Percentiles rank a stretch among this genome's conserved stretches.
Conservation (phyloP, 2,329 filamentous ascomycete genomes). For the Alternaria ventricosa region DNA sequence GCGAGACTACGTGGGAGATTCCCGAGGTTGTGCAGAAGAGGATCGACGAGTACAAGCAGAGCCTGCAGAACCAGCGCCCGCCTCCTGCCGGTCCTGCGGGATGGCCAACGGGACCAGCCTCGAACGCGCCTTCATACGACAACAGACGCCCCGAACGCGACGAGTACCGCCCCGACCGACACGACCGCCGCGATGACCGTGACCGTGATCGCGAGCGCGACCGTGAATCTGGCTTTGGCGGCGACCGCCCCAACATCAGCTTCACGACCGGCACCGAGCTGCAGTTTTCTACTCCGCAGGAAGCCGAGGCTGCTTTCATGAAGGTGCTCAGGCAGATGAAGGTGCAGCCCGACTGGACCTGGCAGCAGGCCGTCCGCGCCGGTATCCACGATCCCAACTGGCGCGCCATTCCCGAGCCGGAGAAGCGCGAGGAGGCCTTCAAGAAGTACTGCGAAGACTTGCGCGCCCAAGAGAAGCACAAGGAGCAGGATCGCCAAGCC, state of each 20-base stretch:
- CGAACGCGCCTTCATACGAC: slow-evolving; percentile 50
- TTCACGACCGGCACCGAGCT: slow-evolving; percentile 61
- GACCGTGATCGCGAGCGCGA: slow-evolving; percentile 57
- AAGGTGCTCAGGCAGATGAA: slow-evolving; percentile 86
- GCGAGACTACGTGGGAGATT: slow-evolving; percentile 94
- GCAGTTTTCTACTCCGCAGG: slow-evolving; percentile 65
- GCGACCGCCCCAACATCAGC: slow-evolving; percentile 40
- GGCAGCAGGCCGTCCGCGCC: slow-evolving; percentile 85
- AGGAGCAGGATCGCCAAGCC: slow-evolving; percentile 87
- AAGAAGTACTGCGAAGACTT: slow-evolving; percentile 94
- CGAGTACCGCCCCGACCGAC: slow-evolving; percentile 37
- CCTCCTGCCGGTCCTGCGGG: slow-evolving; percentile 51
- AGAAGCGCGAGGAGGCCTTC: slow-evolving; percentile 87
- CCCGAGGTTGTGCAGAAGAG: slow-evolving; percentile 74
- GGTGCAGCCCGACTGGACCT: slow-evolving; percentile 90
- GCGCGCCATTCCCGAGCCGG: slow-evolving; percentile 89
- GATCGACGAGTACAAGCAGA: slow-evolving; percentile 73
- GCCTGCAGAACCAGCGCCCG: slow-evolving; percentile 52
- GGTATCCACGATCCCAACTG: slow-evolving; percentile 92
- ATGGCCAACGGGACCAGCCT: slow-evolving; percentile 65
- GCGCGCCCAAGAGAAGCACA: slow-evolving; percentile 90
- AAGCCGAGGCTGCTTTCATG: slow-evolving; percentile 90
- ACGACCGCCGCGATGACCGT: slow-evolving; percentile 31
- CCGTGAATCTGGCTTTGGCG: slow-evolving; percentile 55
- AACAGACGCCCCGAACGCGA: slow-evolving; percentile 40